phyloP scores from a whole-genome alignment of 345 rosid species.

The Syzygium aromaticum region DNA sequence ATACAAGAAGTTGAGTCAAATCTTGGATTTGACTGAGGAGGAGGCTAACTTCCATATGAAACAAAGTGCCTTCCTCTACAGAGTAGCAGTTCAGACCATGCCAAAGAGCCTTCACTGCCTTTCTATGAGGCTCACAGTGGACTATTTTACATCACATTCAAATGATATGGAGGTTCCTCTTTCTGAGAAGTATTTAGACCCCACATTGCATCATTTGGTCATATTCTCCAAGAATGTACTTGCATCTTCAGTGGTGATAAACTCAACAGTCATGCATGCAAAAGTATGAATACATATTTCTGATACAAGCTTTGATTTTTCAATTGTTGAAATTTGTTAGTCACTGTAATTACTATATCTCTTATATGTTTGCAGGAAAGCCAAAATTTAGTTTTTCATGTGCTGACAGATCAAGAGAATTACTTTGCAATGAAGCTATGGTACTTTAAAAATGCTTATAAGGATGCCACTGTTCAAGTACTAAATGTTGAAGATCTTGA shows the following conservation, averaged over 20 bases:
- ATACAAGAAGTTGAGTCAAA: conserved; percentile 91
- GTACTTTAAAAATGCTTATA: conserved; percentile 62
- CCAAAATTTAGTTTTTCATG: conserved; percentile 70
- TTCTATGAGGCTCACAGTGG: conserved; percentile 81
- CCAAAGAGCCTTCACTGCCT: conserved; percentile 96
- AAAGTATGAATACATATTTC: conserved; percentile 29
- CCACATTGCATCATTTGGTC: conserved; percentile 58
- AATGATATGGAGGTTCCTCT: conserved; percentile 28
- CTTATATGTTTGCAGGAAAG: conserved; percentile 54
- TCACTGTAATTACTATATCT: conserved; percentile 56
- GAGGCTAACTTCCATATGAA: conserved; percentile 64
- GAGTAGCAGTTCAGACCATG: conserved; percentile 85
- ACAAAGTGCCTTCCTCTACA: conserved; percentile 32
- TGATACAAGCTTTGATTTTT: conserved; percentile 1
- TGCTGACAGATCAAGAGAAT: conserved; percentile 81
- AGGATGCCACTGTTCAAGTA: conserved; percentile 57
- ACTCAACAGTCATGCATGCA: conserved; percentile 71
- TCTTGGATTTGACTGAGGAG: conserved; percentile 78
- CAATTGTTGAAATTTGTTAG: conserved; percentile 8
- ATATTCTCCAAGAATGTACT: conserved; percentile 75
- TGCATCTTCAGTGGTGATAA: conserved; percentile 86
- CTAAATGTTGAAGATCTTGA: conserved; percentile 55
- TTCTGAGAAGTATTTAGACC: conserved; percentile 53
- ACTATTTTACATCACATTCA: conserved; percentile 56
- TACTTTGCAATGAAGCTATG: conserved; percentile 84